phyloP scores from a whole-genome alignment of 305 asterid species.

The Solanum hybrid region DNA sequence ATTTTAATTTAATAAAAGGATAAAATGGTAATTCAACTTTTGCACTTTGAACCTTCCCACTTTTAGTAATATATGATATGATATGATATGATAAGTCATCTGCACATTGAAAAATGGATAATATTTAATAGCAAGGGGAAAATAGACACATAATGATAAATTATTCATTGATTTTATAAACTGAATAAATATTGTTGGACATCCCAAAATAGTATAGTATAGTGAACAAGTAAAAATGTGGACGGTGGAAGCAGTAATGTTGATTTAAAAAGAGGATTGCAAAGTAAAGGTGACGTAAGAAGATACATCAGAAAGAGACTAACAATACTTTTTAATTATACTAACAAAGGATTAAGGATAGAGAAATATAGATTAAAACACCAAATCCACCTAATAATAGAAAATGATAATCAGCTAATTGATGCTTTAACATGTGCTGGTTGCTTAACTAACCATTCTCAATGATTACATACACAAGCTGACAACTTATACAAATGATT shows the following conservation, averaged over 20 bases:
- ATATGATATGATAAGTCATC: too few relatives aligned
- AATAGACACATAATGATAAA: too few relatives aligned
- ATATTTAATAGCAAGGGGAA: too few relatives aligned
- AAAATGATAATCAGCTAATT: not conserved
- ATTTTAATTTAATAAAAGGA: too few relatives aligned
- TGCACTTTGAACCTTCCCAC: too few relatives aligned
- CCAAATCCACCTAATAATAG: not conserved
- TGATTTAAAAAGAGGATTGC: not conserved
- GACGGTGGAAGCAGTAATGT: not conserved
- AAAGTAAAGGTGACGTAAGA: not conserved
- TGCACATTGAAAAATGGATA: too few relatives aligned
- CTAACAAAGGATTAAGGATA: not conserved
- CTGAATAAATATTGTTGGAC: too few relatives aligned
- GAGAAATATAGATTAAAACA: not conserved
- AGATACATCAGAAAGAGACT: not conserved
- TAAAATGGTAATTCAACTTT: too few relatives aligned
- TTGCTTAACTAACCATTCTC: not conserved
- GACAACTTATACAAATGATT: not conserved
- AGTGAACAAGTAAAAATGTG: too few relatives aligned
- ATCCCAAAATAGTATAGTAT: too few relatives aligned
- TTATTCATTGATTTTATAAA: too few relatives aligned
- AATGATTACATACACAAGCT: not conserved
- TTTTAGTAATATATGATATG: too few relatives aligned
- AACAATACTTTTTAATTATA: not conserved
- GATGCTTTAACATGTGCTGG: slow-evolving; percentile 1